phyloP scores from a whole-genome alignment of 192 early-diverging fungal genomes.

The Spinellus fusiger region DNA sequence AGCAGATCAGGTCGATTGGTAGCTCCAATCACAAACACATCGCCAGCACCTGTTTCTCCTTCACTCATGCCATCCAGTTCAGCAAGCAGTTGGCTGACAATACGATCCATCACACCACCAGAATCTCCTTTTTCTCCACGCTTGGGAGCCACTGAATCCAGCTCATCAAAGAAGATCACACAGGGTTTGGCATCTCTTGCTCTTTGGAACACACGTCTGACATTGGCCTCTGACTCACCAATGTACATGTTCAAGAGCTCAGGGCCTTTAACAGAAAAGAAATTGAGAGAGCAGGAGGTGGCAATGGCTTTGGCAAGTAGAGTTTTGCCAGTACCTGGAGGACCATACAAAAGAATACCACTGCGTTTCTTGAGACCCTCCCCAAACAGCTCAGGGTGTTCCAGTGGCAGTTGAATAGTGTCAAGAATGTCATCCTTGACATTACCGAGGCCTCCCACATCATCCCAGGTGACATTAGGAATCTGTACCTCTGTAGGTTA shows the following conservation, averaged over 20 bases:
- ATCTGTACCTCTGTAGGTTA: slow-evolving; percentile 45
- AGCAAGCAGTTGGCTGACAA: slow-evolving; percentile 92
- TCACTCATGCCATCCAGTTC: slow-evolving; percentile 93
- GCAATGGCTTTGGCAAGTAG: slow-evolving; percentile 98
- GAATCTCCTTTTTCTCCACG: slow-evolving; percentile 97
- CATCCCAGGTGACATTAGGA: slow-evolving; percentile 97
- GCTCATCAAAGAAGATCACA: slow-evolving; percentile 98
- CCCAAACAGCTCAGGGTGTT: slow-evolving; percentile 94
- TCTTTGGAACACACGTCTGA: slow-evolving; percentile 89
- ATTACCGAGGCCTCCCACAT: slow-evolving; percentile 90
- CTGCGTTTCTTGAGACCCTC: slow-evolving; percentile 91
- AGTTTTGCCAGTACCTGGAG: slow-evolving; percentile 98
- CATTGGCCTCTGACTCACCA: slow-evolving; percentile 98
- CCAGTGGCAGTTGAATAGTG: slow-evolving; percentile 93
- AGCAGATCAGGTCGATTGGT: slow-evolving; percentile 97
- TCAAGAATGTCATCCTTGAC: slow-evolving; percentile 93
- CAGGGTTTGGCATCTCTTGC: slow-evolving; percentile 97
- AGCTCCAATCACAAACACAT: slow-evolving; percentile 98
- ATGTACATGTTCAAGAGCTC: slow-evolving; percentile 99
- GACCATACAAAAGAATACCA: slow-evolving; percentile 92
- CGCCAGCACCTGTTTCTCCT: slow-evolving; percentile 40
- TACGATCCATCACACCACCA: slow-evolving; percentile 99
- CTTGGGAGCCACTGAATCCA: slow-evolving; percentile 97
- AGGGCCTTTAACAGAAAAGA: slow-evolving; percentile 97
- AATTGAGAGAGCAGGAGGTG: slow-evolving; percentile 95